phyloP scores from a whole-genome alignment of 257 asterid genomes.

The Thymus mandschuricus region DNA sequence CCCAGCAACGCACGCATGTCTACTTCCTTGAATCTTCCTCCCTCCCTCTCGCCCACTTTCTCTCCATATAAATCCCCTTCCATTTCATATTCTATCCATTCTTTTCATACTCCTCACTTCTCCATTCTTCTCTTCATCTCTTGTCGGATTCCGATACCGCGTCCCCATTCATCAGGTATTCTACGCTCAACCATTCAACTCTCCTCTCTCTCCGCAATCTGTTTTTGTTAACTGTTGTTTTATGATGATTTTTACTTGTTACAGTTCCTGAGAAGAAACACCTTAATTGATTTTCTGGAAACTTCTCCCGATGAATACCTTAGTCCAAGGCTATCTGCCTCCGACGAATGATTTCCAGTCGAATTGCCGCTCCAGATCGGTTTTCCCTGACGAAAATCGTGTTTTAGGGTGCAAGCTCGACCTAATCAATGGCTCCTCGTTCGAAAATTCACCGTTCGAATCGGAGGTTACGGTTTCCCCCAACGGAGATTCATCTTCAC shows the following conservation, averaged over 20 bases:
- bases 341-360: conserved; percentile 33
- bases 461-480: conserved; percentile 13
- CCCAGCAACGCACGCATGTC: no score
- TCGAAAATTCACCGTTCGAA: conserved; percentile 14
- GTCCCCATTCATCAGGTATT: conserved; percentile 30
- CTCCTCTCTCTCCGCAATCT: neutral
- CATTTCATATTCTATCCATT: neutral
- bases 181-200: neutral
- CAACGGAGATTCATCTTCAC: neutral
- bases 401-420: conserved; percentile 12
- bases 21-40: conserved; percentile 36
- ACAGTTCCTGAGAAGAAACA: neutral
- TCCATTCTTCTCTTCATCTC: neutral
- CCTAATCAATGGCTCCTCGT: conserved; percentile 6
- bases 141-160: conserved; percentile 1
- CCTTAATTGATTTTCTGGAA: neutral
- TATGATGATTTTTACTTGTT: neutral
- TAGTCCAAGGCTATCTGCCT: conserved; percentile 34
- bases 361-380: conserved; percentile 26
- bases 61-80: neutral
- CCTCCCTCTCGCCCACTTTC: neutral
- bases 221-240: no score
- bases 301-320: conserved; percentile 37
- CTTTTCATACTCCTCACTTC: conserved; percentile 2
- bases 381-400: conserved; percentile 30